Base-by-base conservation (phyloP, 805 yeast species). In the Wickerhamiella parazyma region DNA sequence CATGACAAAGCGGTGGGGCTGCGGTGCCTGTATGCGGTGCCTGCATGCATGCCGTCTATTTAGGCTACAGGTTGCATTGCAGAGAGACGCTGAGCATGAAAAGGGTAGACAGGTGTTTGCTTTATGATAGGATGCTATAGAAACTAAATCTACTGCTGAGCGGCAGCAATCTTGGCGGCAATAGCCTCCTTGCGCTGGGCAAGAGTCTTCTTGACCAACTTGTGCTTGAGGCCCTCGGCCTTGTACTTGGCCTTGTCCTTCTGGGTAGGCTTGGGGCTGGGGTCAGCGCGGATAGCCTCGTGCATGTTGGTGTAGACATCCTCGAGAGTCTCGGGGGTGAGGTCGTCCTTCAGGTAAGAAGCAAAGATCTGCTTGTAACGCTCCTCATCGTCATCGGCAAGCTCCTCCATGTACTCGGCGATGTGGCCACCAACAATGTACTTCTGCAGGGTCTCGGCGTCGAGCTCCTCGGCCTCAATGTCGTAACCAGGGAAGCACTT, bases 401-500 rank as follows among this genome's bases (percentile, higher is more conserved):
- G 83, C 78, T 89, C 97, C 78, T 91, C 98, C 95, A 91, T 91
- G 91, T 91, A 91, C 78, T 91, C 97, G 65, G 98, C 80, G 66
- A 91, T 87, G 82, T 91, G 98, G 71, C 97, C 97, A 76, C 94
- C 97, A 67, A 89, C 81, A 77, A 91, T 91, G 94, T 91, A 91
- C 73, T 84, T 85, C 85, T 96, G 85, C 70, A 91, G 79, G 59
- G 78, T 71, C 68, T 91, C 98, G 62, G 95, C 85, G 67, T 91
- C 98, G 63, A 91, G 79, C 75, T 91, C 98, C 76, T 91, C 95
- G 62, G 80, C 65, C 77, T 91, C 98, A 63, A 89, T 84, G 72
- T 91, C 98, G 94, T 89, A 91, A 75, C 98, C 98, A 72, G 98
- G 98, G 95, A 87, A 91, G 81, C 98, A 87, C 79, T 87, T 87